Base-by-base conservation (phyloP, 805 yeast genomes). In the Ogataea allantospora region DNA sequence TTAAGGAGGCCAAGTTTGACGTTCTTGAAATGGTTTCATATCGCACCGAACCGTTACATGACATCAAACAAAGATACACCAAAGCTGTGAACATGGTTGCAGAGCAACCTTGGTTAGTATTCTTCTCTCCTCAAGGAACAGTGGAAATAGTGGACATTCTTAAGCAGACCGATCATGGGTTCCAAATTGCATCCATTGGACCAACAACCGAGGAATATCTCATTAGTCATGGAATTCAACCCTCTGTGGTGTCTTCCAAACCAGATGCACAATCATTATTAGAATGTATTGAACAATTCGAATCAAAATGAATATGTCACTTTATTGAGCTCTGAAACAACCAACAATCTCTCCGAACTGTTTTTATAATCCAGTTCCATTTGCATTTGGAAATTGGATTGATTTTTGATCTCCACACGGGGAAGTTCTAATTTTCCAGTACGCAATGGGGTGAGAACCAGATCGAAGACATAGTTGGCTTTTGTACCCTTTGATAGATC, bases 51-150 rank as follows among this genome's bases (percentile, higher is more conserved):
- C 65, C 72, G 1, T 62, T 76, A 40, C 59, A 59, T 1, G 76
- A 77, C 37, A 73, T 77, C 6, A 36, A 53, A 31, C 53, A 48
- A 3, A 61, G 73, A 21, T 72, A 72, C 35, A 30, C 43, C 15
- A 30, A 25, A 19, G 35, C 25, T 10, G 29, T 35, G 5, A 27
- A 36, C 7, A 50, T 53, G 6, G 42, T 27, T 6, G 30, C 38
- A 8, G 50, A 52, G 4, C 41, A 49, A 11, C 66, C 66, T 38
- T 88, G 96, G 96, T 64, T 88, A 5, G 83, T 89, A 0, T 83
- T 91, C 43, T 91, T 89, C 61, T 86, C 96, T 46, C 95, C 96
- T 0, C 95, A 93, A 50, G 96, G 96, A 0, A 82, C 95, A 0
- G 74, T 72, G 19, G 67, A 60, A 1, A 80, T 88, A 9, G 74